Evolutionary conservation across 208 protist species (phyloP).

Genomic region (Plasmodiophora brassicae): DNA sequence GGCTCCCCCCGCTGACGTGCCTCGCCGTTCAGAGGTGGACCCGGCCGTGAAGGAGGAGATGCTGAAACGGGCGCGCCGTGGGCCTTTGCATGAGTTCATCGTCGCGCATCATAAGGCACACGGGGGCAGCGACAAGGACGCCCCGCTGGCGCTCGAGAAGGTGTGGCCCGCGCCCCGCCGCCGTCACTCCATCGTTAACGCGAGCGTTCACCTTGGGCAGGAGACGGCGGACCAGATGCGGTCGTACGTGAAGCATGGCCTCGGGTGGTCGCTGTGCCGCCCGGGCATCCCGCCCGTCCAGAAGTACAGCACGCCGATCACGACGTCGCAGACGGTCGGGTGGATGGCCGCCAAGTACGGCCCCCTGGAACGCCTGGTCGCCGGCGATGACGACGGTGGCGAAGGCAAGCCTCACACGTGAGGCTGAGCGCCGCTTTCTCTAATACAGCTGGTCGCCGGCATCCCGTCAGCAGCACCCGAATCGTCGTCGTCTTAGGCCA

Average conservation of each 20-base stretch:
- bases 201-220: too few relatives aligned
- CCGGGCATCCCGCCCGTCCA: background rate
- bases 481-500: too few relatives aligned
- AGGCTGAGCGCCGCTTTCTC: too few relatives aligned
- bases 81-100: background rate
- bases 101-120: background rate
- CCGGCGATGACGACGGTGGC: too few relatives aligned
- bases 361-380: background rate
- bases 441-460: too few relatives aligned
- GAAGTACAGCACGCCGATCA: background rate
- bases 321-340: background rate
- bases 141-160: background rate
- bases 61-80: constrained; percentile 21
- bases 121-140: background rate
- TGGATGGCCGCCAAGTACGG: constrained; percentile 22
- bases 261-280: background rate
- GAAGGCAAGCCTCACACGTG: too few relatives aligned
- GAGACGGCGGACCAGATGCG: background rate
- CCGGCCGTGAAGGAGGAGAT: background rate
- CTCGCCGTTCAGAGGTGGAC: background rate
- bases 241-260: background rate
- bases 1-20: too few relatives aligned
- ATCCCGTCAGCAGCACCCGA: too few relatives aligned
- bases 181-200: too few relatives aligned
- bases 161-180: background rate